Percentiles rank a stretch among this genome's conserved stretches.
Evolutionary conservation across 2,329 filamentous ascomycete species (phyloP).

Genomic region (Parastagonospora nodorum): DNA sequence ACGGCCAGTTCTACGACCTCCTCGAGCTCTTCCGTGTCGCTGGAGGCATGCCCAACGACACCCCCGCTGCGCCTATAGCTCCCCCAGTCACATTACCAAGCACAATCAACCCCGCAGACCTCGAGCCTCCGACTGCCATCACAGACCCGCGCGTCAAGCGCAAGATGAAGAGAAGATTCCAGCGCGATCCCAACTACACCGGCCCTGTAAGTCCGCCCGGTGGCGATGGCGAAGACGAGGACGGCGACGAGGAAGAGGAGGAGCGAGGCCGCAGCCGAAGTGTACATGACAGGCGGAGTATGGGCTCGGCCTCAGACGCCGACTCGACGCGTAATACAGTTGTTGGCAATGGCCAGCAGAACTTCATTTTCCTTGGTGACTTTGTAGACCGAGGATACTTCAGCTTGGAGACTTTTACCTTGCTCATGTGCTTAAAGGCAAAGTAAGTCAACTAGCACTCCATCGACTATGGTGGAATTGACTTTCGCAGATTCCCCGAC

Average conservation of each 20-base stretch:
- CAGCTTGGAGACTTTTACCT: constrained; percentile 73
- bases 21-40: constrained; percentile 96
- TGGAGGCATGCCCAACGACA: constrained; percentile 91
- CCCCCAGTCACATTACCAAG: constrained; percentile 67
- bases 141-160: constrained; percentile 85
- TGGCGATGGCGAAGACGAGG: constrained; percentile 55
- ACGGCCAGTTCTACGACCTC: constrained; percentile 98
- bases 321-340: constrained; percentile 47
- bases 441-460: constrained; percentile 55
- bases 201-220: constrained; percentile 56
- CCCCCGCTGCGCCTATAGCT: constrained; percentile 62
- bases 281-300: constrained; percentile 46
- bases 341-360: constrained; percentile 64
- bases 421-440: constrained; percentile 74
- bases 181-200: constrained; percentile 58
- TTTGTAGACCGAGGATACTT: constrained; percentile 78
- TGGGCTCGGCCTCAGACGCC: constrained; percentile 49
- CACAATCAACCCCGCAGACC: constrained; percentile 85
- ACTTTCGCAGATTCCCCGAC: constrained; percentile 65
- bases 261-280: constrained; percentile 52
- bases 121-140: constrained; percentile 88
- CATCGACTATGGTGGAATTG: neutral
- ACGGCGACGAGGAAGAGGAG: constrained; percentile 54
- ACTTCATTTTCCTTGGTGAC: constrained; percentile 72
- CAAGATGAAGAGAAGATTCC: constrained; percentile 70